Evolutionary conservation across 441 rosid genomes (phyloP).

Genomic region (Euphorbia schlechtendalii): DNA sequence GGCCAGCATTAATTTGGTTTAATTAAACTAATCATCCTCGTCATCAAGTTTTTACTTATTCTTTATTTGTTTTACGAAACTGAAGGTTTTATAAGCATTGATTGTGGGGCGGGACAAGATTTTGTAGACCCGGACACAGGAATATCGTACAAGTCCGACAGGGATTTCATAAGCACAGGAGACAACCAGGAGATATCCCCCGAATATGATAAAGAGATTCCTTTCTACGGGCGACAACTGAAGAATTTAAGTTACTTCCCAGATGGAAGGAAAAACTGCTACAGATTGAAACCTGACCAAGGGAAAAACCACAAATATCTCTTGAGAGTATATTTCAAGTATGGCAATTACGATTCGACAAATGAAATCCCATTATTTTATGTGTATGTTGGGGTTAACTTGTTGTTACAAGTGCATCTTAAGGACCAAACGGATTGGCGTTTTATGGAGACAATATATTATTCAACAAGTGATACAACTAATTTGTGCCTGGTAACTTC

Average conservation of each 20-base stretch:
- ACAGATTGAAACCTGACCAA: constrained; percentile 18
- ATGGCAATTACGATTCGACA: constrained; percentile 27
- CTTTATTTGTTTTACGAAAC: background rate
- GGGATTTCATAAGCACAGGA: constrained; percentile 16
- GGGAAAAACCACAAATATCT: too few species aligned
- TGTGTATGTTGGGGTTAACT: constrained; percentile 20
- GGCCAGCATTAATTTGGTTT: too few species aligned
- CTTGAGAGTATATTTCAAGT: constrained; percentile 13
- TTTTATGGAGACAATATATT: background rate
- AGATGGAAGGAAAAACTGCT: constrained; percentile 27
- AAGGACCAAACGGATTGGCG: fast-evolving
- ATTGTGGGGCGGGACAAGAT: constrained; percentile 23
- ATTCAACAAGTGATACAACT: constrained; percentile 5
- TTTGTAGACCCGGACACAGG: constrained; percentile 13
- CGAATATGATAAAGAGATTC: background rate
- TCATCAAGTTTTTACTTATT: background rate
- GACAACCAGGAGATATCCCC: background rate
- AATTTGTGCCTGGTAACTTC: constrained; percentile 23
- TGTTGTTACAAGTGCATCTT: background rate
- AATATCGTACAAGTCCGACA: constrained; percentile 18
- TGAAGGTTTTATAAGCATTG: constrained; percentile 26
- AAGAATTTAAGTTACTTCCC: constrained; percentile 21
- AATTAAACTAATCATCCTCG: too few species aligned
- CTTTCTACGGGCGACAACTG: background rate
- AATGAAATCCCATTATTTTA: constrained; percentile 16